Base-by-base conservation (phyloP, 306 rosid species). In the Sicyos edulis region DNA sequence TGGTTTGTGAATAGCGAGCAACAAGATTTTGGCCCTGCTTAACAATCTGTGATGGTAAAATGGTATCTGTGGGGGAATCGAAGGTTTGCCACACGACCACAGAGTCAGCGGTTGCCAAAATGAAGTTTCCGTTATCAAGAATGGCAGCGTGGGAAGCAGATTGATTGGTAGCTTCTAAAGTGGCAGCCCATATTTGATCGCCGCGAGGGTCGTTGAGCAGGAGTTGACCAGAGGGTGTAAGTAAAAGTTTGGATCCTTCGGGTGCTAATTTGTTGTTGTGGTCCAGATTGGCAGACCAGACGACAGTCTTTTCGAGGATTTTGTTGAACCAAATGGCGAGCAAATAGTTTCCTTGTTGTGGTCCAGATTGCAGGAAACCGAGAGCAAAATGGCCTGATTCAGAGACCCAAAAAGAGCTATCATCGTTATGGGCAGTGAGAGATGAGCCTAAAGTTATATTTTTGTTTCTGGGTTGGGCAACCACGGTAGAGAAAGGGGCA, bases 61-160 rank as follows among this genome's bases (percentile, higher is more conserved):
- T 77, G 0, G 95, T 88, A 72, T 88, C 91, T 0, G 95, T 84
- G 16, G 90, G 90, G 7, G 51, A 6, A 0, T 74, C 45, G 56
- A 90, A 90, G 73, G 91, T 88, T 71, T 82, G 63, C 95, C 95
- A 91, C 86, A 32, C 2, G 5, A n/a, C n/a, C n/a, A 2, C 37
- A 5, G 37, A 32, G 37, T 32, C 3, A 32, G 2, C 5, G 37
- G 37, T 5, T 2, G 37, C 37, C 37, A 32, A 32, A 2, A 32
- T 5, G 10, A 90, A 83, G 78, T 88, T 88, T 0, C 93, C 88
- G 1, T 24, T 74, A 66, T 88, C 87, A 45, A 80, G 91, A 82
- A 88, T 74, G 14, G 77, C 42, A 7, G 79, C 87, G n/a, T 80
- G 40, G 29, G 77, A 74, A 62, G 82, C 86, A 4, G 9, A 8